Percentiles rank a stretch among this genome's conserved stretches.
Conservation (phyloP, 345 rosid species). For the Aurinia saxatilis region DNA sequence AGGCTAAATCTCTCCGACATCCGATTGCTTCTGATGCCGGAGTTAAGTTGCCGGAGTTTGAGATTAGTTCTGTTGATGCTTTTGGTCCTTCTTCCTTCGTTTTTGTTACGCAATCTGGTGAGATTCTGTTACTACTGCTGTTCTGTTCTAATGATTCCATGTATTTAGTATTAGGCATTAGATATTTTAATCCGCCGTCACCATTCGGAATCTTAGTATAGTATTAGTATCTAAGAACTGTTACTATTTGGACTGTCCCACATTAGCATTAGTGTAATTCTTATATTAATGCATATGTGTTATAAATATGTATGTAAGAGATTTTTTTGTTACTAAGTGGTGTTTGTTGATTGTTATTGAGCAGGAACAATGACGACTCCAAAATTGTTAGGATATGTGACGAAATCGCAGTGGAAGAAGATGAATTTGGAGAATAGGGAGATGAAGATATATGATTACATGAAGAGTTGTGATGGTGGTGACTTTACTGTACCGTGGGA, state of each 20-base stretch:
- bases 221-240: too few species aligned
- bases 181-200: neutral
- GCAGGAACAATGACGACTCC: constrained; percentile 42
- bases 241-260: too few species aligned
- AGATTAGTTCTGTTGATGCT: constrained; percentile 28
- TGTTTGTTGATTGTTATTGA: constrained; percentile 2
- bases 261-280: too few species aligned
- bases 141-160: too few species aligned
- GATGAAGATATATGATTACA: constrained; percentile 47
- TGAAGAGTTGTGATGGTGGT: constrained; percentile 38
- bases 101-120: constrained; percentile 31
- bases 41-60: constrained; percentile 36
- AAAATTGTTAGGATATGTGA: constrained; percentile 51
- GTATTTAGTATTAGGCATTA: too few species aligned
- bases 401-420: constrained; percentile 47
- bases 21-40: constrained; percentile 55
- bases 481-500: constrained; percentile 44
- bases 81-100: constrained; percentile 38
- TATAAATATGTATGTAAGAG: neutral
- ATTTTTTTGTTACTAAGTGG: neutral
- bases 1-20: constrained; percentile 61
- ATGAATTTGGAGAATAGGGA: constrained; percentile 40
- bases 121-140: constrained; percentile 4
- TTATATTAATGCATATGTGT: too few species aligned
- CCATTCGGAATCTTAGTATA: too few species aligned